A percentile compares a stretch with the other conserved stretches of the same genome.
phyloP scores from a whole-genome alignment of 228 moss, liverwort and hornwort species.

The Sphagnum fallax region DNA sequence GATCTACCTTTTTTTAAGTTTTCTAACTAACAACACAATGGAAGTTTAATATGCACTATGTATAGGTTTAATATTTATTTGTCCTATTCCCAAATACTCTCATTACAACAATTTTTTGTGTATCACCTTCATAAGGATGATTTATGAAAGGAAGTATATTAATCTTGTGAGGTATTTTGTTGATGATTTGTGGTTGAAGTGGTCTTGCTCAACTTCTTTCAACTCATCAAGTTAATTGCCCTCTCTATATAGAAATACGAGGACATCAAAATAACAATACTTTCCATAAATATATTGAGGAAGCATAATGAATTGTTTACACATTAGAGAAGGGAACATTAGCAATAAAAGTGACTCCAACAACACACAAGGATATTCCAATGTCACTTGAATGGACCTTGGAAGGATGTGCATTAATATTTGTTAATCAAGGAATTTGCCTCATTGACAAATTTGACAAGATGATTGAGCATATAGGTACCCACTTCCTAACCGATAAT shows the following conservation, averaged over 20 bases:
- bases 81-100: no score
- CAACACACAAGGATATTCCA: slow-evolving; percentile 86
- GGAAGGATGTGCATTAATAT: slow-evolving; percentile 90
- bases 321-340: slow-evolving; percentile 97
- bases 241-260: slow-evolving; percentile 95
- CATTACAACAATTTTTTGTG: no score
- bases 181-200: neutral
- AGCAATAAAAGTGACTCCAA: slow-evolving; percentile 89
- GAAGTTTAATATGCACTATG: no score
- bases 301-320: slow-evolving; percentile 86
- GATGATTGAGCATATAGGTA: slow-evolving; percentile 99
- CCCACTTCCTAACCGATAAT: neutral
- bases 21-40: neutral
- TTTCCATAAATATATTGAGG: slow-evolving; percentile 71
- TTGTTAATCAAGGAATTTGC: slow-evolving; percentile 92
- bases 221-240: slow-evolving; percentile 89
- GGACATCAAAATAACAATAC: slow-evolving; percentile 76
- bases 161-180: neutral
- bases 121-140: no score
- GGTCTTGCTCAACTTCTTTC: neutral
- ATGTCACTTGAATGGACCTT: slow-evolving; percentile 95
- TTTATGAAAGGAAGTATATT: no score
- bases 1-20: neutral
- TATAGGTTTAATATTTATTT: no score
- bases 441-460: slow-evolving; percentile 98